Conservation (phyloP, 495 filamentous ascomycete species). For the Xylaria nigripes region DNA sequence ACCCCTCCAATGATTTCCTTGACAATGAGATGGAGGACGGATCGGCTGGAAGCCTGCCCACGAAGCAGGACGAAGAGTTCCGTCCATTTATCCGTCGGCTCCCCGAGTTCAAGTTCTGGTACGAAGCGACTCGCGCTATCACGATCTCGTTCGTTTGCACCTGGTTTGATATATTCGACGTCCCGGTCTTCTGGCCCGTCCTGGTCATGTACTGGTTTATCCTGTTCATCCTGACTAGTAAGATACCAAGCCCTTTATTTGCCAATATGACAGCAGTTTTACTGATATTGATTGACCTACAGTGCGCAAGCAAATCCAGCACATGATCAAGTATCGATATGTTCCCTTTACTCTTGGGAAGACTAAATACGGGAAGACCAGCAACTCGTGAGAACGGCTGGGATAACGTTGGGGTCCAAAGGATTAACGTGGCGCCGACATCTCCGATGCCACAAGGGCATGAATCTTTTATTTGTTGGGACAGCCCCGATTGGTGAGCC, state of each 20-base stretch:
- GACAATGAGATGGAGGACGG: slow-evolving; percentile 97
- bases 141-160: slow-evolving; percentile 76
- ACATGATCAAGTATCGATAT: slow-evolving; percentile 99
- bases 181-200: slow-evolving; percentile 98
- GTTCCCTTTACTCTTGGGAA: slow-evolving; percentile 94
- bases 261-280: background rate
- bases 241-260: slow-evolving; percentile 27
- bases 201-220: slow-evolving; percentile 98
- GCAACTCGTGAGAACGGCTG: slow-evolving; percentile 26
- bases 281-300: slow-evolving; percentile 22
- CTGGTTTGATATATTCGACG: slow-evolving; percentile 89
- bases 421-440: background rate
- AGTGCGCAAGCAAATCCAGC: slow-evolving; percentile 98
- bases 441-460: background rate
- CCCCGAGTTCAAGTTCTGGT: slow-evolving; percentile 99
- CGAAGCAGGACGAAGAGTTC: slow-evolving; percentile 94
- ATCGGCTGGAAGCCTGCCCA: slow-evolving; percentile 67
- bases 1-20: slow-evolving; percentile 81
- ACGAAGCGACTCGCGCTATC: slow-evolving; percentile 83
- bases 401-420: background rate
- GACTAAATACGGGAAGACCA: slow-evolving; percentile 62
- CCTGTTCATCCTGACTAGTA: slow-evolving; percentile 89
- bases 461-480: background rate
- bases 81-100: slow-evolving; percentile 90
- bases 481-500: background rate